Conservation (phyloP, 2,329 filamentous ascomycete genomes). For the Fusarium annulatum region DNA sequence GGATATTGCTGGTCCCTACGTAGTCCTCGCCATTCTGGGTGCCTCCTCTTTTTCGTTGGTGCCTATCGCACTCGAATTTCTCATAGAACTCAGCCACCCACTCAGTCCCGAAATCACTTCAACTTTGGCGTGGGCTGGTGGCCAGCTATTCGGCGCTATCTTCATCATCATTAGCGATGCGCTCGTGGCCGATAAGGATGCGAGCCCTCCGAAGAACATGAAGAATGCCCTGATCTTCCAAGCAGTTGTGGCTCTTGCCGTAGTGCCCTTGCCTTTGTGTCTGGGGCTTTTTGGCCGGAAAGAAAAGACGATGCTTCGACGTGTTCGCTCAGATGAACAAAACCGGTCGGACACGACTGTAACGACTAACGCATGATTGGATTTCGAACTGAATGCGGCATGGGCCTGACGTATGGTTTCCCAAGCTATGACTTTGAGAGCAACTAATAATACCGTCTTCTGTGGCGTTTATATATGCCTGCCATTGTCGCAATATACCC, state of each 20-base stretch:
- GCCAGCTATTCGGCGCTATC: slow-evolving; percentile 84
- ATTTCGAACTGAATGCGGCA: not conserved
- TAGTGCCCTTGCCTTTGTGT: slow-evolving; percentile 74
- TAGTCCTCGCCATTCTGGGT: slow-evolving; percentile 80
- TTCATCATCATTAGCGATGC: slow-evolving; percentile 88
- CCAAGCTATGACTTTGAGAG: not conserved
- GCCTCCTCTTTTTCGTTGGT: slow-evolving; percentile 83
- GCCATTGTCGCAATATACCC: slow-evolving; percentile 43
- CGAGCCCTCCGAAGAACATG: slow-evolving; percentile 77
- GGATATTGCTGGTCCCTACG: slow-evolving; percentile 75
- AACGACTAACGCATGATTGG: slow-evolving; percentile 30
- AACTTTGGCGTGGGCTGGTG: slow-evolving; percentile 85
- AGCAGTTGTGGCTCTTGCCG: slow-evolving; percentile 73
- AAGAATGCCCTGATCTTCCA: slow-evolving; percentile 80
- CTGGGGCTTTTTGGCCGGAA: slow-evolving; percentile 76
- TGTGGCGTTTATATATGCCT: slow-evolving; percentile 20
- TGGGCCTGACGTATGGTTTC: not conserved
- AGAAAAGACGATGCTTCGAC: slow-evolving; percentile 62
- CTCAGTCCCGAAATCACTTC: slow-evolving; percentile 86
- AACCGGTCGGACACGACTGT: slow-evolving; percentile 34
- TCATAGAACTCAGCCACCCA: slow-evolving; percentile 89
- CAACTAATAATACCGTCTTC: slow-evolving; percentile 15
- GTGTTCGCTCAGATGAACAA: slow-evolving; percentile 59
- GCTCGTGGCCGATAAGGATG: slow-evolving; percentile 66
- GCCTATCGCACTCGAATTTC: slow-evolving; percentile 85